These are phyloP conservation scores for Teratosphaeria viscida DNA, from an alignment of 2,329 filamentous ascomycete genomes.

Conservation along the genomic window DNA sequence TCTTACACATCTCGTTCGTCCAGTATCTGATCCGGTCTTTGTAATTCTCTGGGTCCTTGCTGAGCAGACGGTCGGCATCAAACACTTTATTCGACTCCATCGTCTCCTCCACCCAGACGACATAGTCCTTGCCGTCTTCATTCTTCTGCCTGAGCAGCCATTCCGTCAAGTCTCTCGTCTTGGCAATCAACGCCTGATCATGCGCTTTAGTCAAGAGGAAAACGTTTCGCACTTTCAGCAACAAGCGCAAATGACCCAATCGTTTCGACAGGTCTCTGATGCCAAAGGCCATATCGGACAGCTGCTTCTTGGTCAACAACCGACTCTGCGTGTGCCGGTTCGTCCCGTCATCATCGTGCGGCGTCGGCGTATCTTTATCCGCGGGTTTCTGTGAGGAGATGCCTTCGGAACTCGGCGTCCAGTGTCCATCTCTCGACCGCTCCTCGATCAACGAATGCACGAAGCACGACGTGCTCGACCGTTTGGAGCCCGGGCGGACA, in stretches of 20 bases:
- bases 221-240: conserved; percentile 69
- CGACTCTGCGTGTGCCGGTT: conserved; percentile 47
- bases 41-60: conserved; percentile 45
- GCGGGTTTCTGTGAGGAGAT: conserved; percentile 23
- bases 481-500: conserved; percentile 26
- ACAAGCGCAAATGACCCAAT: conserved; percentile 70
- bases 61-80: conserved; percentile 57
- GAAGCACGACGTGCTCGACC: conserved; percentile 45
- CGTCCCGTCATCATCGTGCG: conserved; percentile 9
- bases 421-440: conserved; percentile 22
- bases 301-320: conserved; percentile 86
- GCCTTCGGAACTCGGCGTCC: conserved; percentile 19
- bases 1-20: conserved; percentile 67
- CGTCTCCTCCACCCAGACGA: conserved; percentile 68
- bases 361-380: conserved; percentile 32
- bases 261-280: conserved; percentile 83
- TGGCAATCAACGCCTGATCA: conserved; percentile 65
- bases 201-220: conserved; percentile 90
- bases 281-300: conserved; percentile 94
- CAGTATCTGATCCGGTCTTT: conserved; percentile 64
- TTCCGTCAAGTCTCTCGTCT: conserved; percentile 64
- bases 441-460: conserved; percentile 50
- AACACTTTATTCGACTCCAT: conserved; percentile 63
- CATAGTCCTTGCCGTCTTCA: conserved; percentile 53
- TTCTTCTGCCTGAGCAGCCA: conserved; percentile 68